A percentile compares a stretch with the other conserved stretches of the same genome.
phyloP scores from a whole-genome alignment of 225 moss, liverwort and hornwort species.

The Straminergon stramineum region DNA sequence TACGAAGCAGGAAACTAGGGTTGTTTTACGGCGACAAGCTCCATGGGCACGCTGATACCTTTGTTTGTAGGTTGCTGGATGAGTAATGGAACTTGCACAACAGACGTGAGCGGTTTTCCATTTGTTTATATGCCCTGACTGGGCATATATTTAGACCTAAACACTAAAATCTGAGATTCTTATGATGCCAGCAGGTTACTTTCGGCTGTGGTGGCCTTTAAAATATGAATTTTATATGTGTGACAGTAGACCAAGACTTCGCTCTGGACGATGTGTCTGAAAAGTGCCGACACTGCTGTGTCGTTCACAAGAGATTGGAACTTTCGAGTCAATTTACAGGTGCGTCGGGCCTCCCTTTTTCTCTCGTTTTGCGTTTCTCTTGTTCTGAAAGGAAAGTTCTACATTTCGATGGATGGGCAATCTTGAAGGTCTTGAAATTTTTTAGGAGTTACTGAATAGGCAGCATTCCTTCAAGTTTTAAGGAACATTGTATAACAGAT shows the following conservation, averaged over 20 bases:
- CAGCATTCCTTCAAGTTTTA: neutral
- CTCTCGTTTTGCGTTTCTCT: neutral
- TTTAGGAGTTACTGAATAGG: neutral
- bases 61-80: neutral
- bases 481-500: neutral
- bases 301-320: neutral
- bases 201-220: neutral
- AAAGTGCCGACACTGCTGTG: neutral
- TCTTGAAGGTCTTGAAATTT: neutral
- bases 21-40: conserved; percentile 22
- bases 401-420: neutral
- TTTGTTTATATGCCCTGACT: neutral
- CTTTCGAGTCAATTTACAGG: neutral
- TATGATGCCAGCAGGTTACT: neutral
- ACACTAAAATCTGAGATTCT: neutral
- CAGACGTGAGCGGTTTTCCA: neutral
- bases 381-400: neutral
- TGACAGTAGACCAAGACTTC: neutral
- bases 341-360: neutral
- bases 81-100: neutral
- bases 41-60: neutral
- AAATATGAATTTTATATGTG: neutral
- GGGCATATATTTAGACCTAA: neutral
- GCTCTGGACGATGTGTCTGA: neutral
- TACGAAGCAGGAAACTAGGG: conserved; percentile 13